Evolutionary conservation across 768 basidiomycete species (phyloP).

Genomic region (Leccinum fibrillosum): DNA sequence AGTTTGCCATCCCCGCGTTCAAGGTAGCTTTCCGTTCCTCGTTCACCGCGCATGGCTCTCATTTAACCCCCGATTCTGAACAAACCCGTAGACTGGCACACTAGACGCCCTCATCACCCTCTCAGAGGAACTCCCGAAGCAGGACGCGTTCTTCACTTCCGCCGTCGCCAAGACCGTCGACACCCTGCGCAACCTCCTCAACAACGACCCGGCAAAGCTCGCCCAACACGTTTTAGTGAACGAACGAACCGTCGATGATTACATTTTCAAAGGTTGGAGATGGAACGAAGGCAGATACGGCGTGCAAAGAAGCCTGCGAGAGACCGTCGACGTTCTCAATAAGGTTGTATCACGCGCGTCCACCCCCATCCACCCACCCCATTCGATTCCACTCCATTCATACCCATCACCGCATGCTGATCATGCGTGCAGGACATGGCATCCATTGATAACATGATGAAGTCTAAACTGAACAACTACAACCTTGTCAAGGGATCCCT

Average conservation of each 20-base stretch:
- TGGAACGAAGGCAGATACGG: conserved; percentile 96
- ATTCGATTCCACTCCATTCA: conserved; percentile 15
- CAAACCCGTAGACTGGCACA: conserved; percentile 74
- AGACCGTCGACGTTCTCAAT: conserved; percentile 80
- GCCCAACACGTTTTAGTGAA: conserved; percentile 76
- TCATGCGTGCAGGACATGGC: conserved; percentile 67
- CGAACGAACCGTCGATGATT: conserved; percentile 74
- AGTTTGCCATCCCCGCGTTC: conserved; percentile 79
- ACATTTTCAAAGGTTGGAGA: conserved; percentile 77
- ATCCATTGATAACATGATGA: conserved; percentile 93
- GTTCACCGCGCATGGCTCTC: conserved; percentile 1
- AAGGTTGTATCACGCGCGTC: conserved; percentile 52
- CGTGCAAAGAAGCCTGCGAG: conserved; percentile 73
- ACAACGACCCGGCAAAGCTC: conserved; percentile 79
- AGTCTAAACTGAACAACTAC: conserved; percentile 87
- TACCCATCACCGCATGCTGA: conserved; percentile 19
- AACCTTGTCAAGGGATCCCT: conserved; percentile 92
- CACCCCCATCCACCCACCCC: conserved; percentile 8
- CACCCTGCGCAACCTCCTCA: conserved; percentile 84
- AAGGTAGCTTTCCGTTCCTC: conserved; percentile 54
- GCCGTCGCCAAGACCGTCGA: conserved; percentile 93
- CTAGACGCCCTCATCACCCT: conserved; percentile 84
- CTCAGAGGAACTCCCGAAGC: conserved; percentile 91
- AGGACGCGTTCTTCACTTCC: conserved; percentile 81
- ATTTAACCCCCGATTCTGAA: conserved; percentile 2